Evolutionary conservation across 495 filamentous ascomycete genomes (phyloP), one percentile per base, ranked within the genome.

Genomic region (Aspergillus hancockii): DNA sequence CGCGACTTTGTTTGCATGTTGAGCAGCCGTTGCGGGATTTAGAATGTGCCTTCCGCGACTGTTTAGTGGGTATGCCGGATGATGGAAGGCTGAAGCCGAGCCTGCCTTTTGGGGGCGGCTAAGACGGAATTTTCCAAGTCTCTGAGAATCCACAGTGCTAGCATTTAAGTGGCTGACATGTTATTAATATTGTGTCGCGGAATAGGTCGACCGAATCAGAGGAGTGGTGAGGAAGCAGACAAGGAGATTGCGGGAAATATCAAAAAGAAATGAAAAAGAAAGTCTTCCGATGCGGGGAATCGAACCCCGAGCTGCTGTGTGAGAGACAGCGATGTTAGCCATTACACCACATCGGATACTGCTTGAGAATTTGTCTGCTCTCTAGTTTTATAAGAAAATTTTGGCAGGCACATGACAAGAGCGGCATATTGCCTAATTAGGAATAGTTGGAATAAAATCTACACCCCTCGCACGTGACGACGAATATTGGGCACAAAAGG

Each of bases 251-350:
- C 25, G 25, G 25, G 25, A 28, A 28, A 28, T 28, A 28, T n/a
- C n/a, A n/a, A n/a, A 14, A 47, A 23, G 23, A 47, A 23, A n/a
- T 8, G 4, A 47, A 47, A 47, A 47, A 47, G 43, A 47, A 47
- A 47, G 19, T 8, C 43, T 52, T 68, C 66, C 66, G 66, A 66
- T 61, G 51, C 51, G 64, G 67, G 67, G 67, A 69, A 69, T 69
- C 67, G 67, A 69, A 69, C 67, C 67, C 67, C 64, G 51, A 55
- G 67, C 67, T 69, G 68, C 63, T 49, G 65, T 65, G 65, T 70
- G 64, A 67, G 59, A 67, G 63, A 65, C 63, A 52, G 61, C 64
- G 59, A 67, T 67, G 65, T 67, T 70, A 62, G 52, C 67, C 65
- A 64, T 58, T 70, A 70, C 67, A 70, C 67, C 65, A 70, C 46